These are phyloP conservation scores for Pseudogymnoascus sp. DNA, from an alignment of 2,329 filamentous ascomycete species.

Conservation along the genomic window DNA sequence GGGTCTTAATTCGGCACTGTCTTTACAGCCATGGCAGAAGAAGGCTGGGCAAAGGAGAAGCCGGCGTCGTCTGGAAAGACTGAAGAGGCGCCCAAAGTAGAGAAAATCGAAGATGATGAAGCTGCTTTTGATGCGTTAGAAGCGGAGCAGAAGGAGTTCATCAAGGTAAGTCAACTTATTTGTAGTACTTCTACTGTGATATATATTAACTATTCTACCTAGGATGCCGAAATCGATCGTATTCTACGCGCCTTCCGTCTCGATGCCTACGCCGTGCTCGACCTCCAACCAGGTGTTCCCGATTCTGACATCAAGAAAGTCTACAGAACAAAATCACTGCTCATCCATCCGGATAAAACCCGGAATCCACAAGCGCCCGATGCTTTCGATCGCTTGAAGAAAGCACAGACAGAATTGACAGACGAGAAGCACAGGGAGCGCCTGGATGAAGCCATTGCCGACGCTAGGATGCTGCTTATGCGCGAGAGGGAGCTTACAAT, in stretches of 20 bases:
- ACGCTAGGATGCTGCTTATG: slow-evolving; percentile 90
- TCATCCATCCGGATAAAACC: slow-evolving; percentile 98
- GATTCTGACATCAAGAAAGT: slow-evolving; percentile 92
- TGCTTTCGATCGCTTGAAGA: slow-evolving; percentile 93
- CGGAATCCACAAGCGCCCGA: slow-evolving; percentile 85
- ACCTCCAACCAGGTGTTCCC: slow-evolving; percentile 88
- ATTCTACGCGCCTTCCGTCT: slow-evolving; percentile 86
- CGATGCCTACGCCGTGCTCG: slow-evolving; percentile 82
- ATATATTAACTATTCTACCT: slow-evolving; percentile 17
- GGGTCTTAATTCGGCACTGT: not conserved
- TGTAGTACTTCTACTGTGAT: not conserved
- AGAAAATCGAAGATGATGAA: slow-evolving; percentile 48
- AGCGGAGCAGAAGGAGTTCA: slow-evolving; percentile 80
- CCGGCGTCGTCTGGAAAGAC: slow-evolving; percentile 16
- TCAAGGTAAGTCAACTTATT: slow-evolving; percentile 54
- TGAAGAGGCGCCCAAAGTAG: slow-evolving; percentile 18
- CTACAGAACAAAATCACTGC: slow-evolving; percentile 96
- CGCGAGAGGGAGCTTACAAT: slow-evolving; percentile 90
- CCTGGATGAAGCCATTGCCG: slow-evolving; percentile 91
- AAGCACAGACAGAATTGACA: slow-evolving; percentile 83
- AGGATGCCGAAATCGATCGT: slow-evolving; percentile 94
- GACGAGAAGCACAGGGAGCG: slow-evolving; percentile 85
- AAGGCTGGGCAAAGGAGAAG: slow-evolving; percentile 11
- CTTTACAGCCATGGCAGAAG: slow-evolving; percentile 17
- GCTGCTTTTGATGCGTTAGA: slow-evolving; percentile 78